Evolutionary conservation across 2,329 filamentous ascomycete genomes (phyloP).

Genomic region (Calonectria henricotiae): DNA sequence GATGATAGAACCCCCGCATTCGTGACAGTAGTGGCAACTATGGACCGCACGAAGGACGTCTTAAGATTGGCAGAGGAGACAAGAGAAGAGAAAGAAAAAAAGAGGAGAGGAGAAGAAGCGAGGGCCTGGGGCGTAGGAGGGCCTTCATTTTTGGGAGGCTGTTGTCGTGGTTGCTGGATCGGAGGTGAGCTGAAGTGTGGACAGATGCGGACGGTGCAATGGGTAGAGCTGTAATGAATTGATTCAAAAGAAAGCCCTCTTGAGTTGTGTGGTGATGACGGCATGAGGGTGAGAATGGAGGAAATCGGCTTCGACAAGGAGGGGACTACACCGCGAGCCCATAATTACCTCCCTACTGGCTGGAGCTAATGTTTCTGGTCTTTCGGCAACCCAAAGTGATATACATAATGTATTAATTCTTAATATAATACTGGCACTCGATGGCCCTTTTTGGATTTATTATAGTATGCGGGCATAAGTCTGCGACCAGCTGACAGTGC

Average conservation of each 20-base stretch:
- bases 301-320: too few species aligned
- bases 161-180: constrained; percentile 50
- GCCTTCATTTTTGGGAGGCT: constrained; percentile 42
- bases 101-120: constrained; percentile 34
- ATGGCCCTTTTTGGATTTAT: too few species aligned
- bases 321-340: too few species aligned
- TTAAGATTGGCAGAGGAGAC: constrained; percentile 46
- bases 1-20: constrained; percentile 33
- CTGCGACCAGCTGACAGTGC: too few species aligned
- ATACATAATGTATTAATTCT: too few species aligned
- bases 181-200: constrained; percentile 50
- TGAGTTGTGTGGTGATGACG: constrained; percentile 40
- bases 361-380: too few species aligned
- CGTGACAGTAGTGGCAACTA: constrained; percentile 7
- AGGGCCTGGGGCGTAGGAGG: constrained; percentile 39
- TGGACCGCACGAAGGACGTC: constrained; percentile 41
- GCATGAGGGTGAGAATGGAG: constrained; percentile 41
- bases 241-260: constrained; percentile 50
- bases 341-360: too few species aligned
- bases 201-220: constrained; percentile 53
- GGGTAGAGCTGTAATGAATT: constrained; percentile 56
- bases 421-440: too few species aligned
- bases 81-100: constrained; percentile 41
- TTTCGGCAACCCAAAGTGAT: too few species aligned
- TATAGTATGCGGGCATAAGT: too few species aligned